Conservation (phyloP, 2,329 filamentous ascomycete species). For the Colletotrichum navitas region DNA sequence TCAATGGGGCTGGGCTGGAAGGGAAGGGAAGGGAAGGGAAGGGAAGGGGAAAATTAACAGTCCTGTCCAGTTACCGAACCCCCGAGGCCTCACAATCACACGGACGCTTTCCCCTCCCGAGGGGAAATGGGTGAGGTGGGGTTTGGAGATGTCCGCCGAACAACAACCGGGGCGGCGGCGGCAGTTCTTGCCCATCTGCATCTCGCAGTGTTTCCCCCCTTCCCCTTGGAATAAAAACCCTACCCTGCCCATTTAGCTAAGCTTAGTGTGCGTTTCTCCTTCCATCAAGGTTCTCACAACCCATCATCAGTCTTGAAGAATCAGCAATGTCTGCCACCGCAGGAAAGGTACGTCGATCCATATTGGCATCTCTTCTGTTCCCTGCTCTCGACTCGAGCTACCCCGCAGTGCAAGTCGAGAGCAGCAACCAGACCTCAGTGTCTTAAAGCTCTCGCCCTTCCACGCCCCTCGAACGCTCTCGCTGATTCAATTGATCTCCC, state of each 20-base stretch:
- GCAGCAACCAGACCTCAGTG: not conserved
- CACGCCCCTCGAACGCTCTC: not conserved
- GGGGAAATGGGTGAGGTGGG: slow-evolving; percentile 31
- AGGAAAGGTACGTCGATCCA: slow-evolving; percentile 41
- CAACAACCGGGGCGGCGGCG: slow-evolving; percentile 17
- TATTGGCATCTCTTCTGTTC: slow-evolving; percentile 13
- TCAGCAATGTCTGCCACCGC: slow-evolving; percentile 42
- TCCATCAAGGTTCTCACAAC: slow-evolving; percentile 43
- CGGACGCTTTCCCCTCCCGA: slow-evolving; percentile 21
- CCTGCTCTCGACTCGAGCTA: slow-evolving; percentile 10
- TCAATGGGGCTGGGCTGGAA: slow-evolving; percentile 5
- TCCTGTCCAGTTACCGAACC: slow-evolving; percentile 35
- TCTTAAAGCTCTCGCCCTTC: not conserved
- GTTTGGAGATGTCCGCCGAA: slow-evolving; percentile 35
- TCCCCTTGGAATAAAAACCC: slow-evolving; percentile 39
- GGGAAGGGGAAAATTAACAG: not conserved
- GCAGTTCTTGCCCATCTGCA: slow-evolving; percentile 34
- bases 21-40: not conserved
- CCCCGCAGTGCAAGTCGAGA: slow-evolving; percentile 1
- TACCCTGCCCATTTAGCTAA: slow-evolving; percentile 34
- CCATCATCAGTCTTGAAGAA: slow-evolving; percentile 23
- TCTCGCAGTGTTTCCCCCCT: slow-evolving; percentile 15
- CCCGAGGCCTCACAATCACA: slow-evolving; percentile 24
- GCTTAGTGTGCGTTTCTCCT: slow-evolving; percentile 30
- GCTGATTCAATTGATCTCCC: slow-evolving; percentile 30